Evolutionary conservation across 2,329 filamentous ascomycete genomes (phyloP).

Genomic region (Cadophora luteo-olivacea): DNA sequence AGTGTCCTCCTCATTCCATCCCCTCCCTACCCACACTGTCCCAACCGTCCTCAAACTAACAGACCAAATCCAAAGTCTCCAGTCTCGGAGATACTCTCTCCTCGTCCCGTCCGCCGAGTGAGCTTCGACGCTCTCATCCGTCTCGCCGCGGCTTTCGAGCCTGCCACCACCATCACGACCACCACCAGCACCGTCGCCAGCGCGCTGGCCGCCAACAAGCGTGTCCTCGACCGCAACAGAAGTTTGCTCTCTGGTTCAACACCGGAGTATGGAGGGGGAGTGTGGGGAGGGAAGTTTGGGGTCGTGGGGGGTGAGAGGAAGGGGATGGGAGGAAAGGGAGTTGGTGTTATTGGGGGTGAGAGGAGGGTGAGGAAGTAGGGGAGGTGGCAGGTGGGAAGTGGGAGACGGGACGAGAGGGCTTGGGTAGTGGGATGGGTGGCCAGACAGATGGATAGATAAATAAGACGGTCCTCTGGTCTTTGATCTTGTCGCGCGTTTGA

Average conservation of each 20-base stretch:
- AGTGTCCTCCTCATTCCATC: neutral
- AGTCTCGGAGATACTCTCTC: slow-evolving; percentile 1
- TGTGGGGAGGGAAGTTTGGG: neutral
- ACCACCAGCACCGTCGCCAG: neutral
- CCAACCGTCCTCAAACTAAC: neutral
- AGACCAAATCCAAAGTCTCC: neutral
- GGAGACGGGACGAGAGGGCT: neutral
- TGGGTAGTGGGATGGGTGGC: neutral
- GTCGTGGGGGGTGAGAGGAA: neutral
- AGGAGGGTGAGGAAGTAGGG: neutral
- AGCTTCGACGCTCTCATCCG: slow-evolving; percentile 8
- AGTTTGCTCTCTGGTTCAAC: slow-evolving; percentile 1
- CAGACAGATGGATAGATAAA: neutral
- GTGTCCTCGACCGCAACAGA: neutral
- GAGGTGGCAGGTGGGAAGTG: neutral
- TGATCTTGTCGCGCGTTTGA: neutral
- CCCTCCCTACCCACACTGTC: neutral
- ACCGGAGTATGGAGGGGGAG: neutral
- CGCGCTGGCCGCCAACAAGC: neutral
- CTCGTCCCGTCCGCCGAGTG: slow-evolving; percentile 3
- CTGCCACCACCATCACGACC: neutral
- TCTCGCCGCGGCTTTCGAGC: slow-evolving; percentile 1
- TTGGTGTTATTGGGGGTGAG: too few relatives aligned
- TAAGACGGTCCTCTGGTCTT: neutral
- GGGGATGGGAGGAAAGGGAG: neutral